These are phyloP conservation scores for Boletus subcaerulescens DNA, from an alignment of 768 basidiomycete genomes.

Conservation along the genomic window DNA sequence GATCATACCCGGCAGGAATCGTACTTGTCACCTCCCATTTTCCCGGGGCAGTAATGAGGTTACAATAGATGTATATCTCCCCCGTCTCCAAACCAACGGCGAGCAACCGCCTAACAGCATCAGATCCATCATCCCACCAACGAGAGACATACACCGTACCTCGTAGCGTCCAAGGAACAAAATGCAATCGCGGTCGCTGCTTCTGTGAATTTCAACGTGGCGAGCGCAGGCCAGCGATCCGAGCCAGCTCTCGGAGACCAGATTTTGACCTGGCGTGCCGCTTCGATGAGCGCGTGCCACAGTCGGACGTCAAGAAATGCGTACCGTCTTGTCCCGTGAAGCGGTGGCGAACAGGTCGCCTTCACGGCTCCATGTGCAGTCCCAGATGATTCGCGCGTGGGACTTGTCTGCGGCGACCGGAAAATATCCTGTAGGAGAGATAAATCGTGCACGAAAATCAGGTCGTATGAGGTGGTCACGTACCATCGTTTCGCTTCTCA, in stretches of 20 bases:
- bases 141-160: slow-evolving; percentile 34
- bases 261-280: slow-evolving; percentile 64
- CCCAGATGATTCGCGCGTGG: slow-evolving; percentile 94
- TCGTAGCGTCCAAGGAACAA: slow-evolving; percentile 37
- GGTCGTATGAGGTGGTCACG: background rate
- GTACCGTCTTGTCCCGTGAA: slow-evolving; percentile 90
- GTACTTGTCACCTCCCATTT: slow-evolving; percentile 48
- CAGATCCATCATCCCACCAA: background rate
- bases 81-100: slow-evolving; percentile 88
- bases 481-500: slow-evolving; percentile 46
- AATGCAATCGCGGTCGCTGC: slow-evolving; percentile 84
- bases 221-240: slow-evolving; percentile 51
- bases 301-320: slow-evolving; percentile 11
- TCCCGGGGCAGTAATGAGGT: slow-evolving; percentile 25
- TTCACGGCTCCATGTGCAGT: slow-evolving; percentile 82
- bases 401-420: slow-evolving; percentile 73
- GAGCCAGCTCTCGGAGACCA: slow-evolving; percentile 51
- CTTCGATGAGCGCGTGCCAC: background rate
- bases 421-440: slow-evolving; percentile 47
- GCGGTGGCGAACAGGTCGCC: slow-evolving; percentile 86
- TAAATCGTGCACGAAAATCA: background rate
- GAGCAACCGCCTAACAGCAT: slow-evolving; percentile 46
- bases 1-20: slow-evolving; percentile 51
- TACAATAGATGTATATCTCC: slow-evolving; percentile 60
- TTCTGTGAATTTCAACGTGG: slow-evolving; percentile 67